Evolutionary conservation across 2,329 filamentous ascomycete species (phyloP).

Genomic region (Dactylellina cionopaga): DNA sequence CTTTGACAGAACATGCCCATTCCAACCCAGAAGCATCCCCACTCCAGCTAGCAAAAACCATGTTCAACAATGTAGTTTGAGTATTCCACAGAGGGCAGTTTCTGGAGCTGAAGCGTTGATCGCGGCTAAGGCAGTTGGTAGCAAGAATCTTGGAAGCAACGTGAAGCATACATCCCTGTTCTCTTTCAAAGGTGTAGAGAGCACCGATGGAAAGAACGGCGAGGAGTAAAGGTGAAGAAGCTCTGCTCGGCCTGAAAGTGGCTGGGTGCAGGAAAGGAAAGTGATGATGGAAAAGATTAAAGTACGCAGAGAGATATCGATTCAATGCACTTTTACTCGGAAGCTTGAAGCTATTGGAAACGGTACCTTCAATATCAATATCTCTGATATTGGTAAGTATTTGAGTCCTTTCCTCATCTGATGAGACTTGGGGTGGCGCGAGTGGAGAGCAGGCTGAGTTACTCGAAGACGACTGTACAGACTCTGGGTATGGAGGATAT

Average conservation of each 20-base stretch:
- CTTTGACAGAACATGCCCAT: slow-evolving; percentile 99
- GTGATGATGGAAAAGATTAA: slow-evolving; percentile 96
- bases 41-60: slow-evolving; percentile 99
- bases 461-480: slow-evolving; percentile 47
- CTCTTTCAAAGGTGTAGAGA: slow-evolving; percentile 94
- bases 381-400: slow-evolving; percentile 87
- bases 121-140: slow-evolving; percentile 96
- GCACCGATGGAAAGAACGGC: slow-evolving; percentile 95
- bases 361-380: slow-evolving; percentile 80
- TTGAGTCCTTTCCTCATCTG: slow-evolving; percentile 83
- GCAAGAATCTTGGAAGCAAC: slow-evolving; percentile 97
- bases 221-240: slow-evolving; percentile 83
- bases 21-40: slow-evolving; percentile 96
- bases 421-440: slow-evolving; percentile 80
- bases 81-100: slow-evolving; percentile 98
- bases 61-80: slow-evolving; percentile 95
- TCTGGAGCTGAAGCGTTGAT: slow-evolving; percentile 97
- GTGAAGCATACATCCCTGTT: slow-evolving; percentile 93
- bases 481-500: slow-evolving; percentile 51
- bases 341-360: slow-evolving; percentile 88
- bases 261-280: slow-evolving; percentile 93
- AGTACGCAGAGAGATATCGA: slow-evolving; percentile 93
- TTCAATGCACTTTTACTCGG: slow-evolving; percentile 84
- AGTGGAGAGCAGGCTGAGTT: slow-evolving; percentile 68
- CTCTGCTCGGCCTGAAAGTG: slow-evolving; percentile 82